Evolutionary conservation across 129 eudicot genomes (phyloP), one percentile per base, ranked within the genome.

Genomic region (Escallonia herrerae): DNA sequence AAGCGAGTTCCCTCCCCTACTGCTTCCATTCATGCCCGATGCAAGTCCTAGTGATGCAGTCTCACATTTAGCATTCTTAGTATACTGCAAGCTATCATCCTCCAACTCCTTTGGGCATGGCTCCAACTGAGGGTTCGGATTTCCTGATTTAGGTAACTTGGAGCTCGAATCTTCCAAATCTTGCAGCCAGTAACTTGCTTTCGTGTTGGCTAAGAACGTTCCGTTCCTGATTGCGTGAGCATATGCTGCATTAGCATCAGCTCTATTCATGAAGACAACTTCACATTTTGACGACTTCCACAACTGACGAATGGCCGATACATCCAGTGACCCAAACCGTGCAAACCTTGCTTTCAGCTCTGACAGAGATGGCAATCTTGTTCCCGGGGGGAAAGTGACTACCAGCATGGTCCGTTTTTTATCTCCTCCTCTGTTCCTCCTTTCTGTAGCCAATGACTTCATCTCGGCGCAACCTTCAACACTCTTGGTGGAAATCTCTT

Each of bases 281-380:
- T 22, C 61, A 57, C 77, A 72, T 61, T 14, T 72, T 41, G 67
- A 56, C 43, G 57, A 41, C 38, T 10, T 22, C 58, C 67, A 62
- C 5, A 10, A 46, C 6, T 41, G 10, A 67, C 13, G 56, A 62
- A 44, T 51, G 6, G 59, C 40, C 5, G 71, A 57, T 50, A 7
- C 37, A 40, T 67, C 67, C 8, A 72, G 14, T 5, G 52, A 65
- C 3, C 59, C 63, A 58, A 78, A 72, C 9, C 41, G 7, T 22
- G 46, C 66, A 10, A 72, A 72, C 45, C 41, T 67, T 6, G 74
- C 63, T 68, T 78, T 78, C 48, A 78, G 66, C 39, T 72, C 75
- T 8, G 67, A 43, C 62, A 4, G 39, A 5, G 82, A 67, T 40
- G 82, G 82, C 1, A 62, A 38, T 22, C 12, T 7, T 1, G 65